Conservation (phyloP, 257 asterid genomes). For the Rauvolfia tetraphylla region DNA sequence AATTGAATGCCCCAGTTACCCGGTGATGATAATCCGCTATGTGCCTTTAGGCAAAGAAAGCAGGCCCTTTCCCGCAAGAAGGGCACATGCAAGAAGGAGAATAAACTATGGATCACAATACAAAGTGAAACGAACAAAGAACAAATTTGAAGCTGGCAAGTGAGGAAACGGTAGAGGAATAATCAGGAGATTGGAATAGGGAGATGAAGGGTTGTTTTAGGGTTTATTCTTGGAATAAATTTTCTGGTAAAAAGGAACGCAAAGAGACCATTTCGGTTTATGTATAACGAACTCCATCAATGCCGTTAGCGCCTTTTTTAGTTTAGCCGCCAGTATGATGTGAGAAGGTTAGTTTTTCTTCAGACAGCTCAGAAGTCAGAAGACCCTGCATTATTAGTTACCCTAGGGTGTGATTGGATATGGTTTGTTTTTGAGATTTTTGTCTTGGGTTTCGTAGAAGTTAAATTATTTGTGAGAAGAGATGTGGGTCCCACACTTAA, state of each 20-base stretch:
- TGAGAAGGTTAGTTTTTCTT: conserved; percentile 16
- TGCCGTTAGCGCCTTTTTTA: background rate
- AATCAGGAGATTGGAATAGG: conserved; percentile 17
- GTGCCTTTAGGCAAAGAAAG: background rate
- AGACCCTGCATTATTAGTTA: too few relatives aligned
- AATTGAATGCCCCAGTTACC: background rate
- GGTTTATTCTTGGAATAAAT: conserved; percentile 35
- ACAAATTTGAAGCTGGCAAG: background rate
- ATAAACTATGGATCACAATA: background rate
- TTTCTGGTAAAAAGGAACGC: conserved; percentile 32
- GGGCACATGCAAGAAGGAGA: background rate
- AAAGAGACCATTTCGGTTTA: conserved; percentile 37
- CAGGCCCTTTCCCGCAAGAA: background rate
- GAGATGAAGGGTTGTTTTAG: conserved; percentile 29
- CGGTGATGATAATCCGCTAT: background rate
- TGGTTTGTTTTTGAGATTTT: too few relatives aligned
- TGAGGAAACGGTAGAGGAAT: background rate
- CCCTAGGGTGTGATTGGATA: too few relatives aligned
- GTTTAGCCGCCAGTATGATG: conserved; percentile 7
- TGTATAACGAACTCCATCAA: background rate
- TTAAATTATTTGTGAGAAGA: too few relatives aligned
- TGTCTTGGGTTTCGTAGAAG: too few relatives aligned
- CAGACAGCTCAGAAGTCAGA: background rate
- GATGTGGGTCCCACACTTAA: too few relatives aligned
- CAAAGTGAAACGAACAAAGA: too few relatives aligned